These are phyloP conservation scores for Clarireedia paspali DNA, from an alignment of 2,329 filamentous ascomycete species.

Conservation along the genomic window DNA sequence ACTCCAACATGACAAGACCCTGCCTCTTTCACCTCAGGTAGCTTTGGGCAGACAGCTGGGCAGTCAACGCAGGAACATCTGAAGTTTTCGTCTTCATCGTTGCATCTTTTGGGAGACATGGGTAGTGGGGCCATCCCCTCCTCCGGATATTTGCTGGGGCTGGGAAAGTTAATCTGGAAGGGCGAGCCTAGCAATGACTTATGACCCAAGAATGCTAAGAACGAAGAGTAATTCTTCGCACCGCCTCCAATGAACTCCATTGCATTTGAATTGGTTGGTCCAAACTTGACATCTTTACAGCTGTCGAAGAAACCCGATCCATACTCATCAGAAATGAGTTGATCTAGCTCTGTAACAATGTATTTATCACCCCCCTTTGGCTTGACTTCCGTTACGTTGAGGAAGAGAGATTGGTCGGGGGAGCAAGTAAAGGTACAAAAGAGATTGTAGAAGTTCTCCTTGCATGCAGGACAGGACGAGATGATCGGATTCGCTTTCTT, in stretches of 20 bases:
- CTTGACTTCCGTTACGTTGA: conserved; percentile 78
- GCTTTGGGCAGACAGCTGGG: conserved; percentile 71
- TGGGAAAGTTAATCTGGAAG: conserved; percentile 94
- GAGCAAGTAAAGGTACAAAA: conserved; percentile 99
- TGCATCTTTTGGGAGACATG: conserved; percentile 76
- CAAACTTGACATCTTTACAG: conserved; percentile 98
- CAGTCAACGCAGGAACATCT: conserved; percentile 94
- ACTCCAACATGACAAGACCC: conserved; percentile 74
- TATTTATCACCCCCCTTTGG: conserved; percentile 43
- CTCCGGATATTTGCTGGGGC: conserved; percentile 48
- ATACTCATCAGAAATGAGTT: conserved; percentile 77
- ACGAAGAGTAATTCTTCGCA: conserved; percentile 78
- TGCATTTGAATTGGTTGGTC: conserved; percentile 83
- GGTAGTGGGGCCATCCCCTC: conserved; percentile 64
- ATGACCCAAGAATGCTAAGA: conserved; percentile 87
- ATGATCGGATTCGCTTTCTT: conserved; percentile 84
- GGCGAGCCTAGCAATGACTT: conserved; percentile 79
- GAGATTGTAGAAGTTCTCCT: conserved; percentile 95
- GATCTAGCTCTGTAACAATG: conserved; percentile 84
- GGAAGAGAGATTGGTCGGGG: conserved; percentile 87
- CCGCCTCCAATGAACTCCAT: conserved; percentile 96
- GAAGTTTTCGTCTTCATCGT: conserved; percentile 77
- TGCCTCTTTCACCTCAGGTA: conserved; percentile 65
- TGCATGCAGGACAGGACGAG: conserved; percentile 90
- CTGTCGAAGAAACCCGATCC: conserved; percentile 88